These are phyloP conservation scores for Ichthyophthirius multifiliis DNA, from an alignment of 169 alveolate genomes.

Conservation along the genomic window DNA sequence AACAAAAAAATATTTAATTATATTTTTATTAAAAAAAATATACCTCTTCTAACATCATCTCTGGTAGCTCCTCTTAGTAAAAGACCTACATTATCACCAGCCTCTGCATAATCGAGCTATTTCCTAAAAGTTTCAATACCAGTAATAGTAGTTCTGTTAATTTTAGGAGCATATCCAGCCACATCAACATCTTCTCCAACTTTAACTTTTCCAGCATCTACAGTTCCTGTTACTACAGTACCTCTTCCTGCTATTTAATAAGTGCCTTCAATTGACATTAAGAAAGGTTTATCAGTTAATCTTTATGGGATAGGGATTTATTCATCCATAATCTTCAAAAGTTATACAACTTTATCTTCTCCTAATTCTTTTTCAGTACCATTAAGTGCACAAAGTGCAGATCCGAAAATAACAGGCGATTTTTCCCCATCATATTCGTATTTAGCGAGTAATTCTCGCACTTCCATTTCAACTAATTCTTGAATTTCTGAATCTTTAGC, in stretches of 20 bases:
- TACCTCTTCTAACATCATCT: constrained; percentile 91
- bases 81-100: constrained; percentile 96
- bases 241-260: constrained; percentile 92
- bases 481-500: constrained; percentile 91
- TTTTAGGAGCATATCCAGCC: constrained; percentile 85
- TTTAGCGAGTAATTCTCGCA: constrained; percentile 86
- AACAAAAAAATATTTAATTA: background rate
- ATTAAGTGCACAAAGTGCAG: constrained; percentile 87
- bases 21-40: background rate
- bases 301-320: constrained; percentile 84
- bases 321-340: constrained; percentile 88
- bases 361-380: constrained; percentile 66
- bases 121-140: constrained; percentile 93
- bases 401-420: constrained; percentile 89
- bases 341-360: constrained; percentile 46
- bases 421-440: constrained; percentile 91
- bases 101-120: constrained; percentile 90
- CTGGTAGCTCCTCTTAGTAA: constrained; percentile 87
- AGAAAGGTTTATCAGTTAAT: constrained; percentile 84
- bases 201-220: constrained; percentile 92
- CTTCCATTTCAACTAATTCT: constrained; percentile 95
- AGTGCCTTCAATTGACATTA: constrained; percentile 88
- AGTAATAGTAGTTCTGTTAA: constrained; percentile 69
- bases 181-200: constrained; percentile 90
- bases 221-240: constrained; percentile 93